These are phyloP conservation scores for Camellia japonica DNA, from an alignment of 148 eudicot species.

Conservation along the genomic window DNA sequence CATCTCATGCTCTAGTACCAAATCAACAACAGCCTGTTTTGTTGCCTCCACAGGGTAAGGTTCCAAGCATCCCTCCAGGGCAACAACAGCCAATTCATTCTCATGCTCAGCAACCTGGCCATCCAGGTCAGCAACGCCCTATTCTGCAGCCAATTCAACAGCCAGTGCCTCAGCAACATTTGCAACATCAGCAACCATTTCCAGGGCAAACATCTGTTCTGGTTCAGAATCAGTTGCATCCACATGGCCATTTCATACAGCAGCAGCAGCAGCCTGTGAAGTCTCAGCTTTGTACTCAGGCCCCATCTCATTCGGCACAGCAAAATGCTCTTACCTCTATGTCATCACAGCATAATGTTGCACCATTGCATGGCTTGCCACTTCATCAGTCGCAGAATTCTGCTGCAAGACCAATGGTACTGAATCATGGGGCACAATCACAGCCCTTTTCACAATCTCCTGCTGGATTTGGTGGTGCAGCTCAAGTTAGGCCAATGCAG, in stretches of 20 bases:
- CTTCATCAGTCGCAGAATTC: conserved; percentile 49
- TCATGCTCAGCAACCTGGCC: conserved; percentile 53
- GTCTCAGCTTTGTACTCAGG: conserved; percentile 43
- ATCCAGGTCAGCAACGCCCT: conserved; percentile 57
- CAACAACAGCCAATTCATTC: conserved; percentile 42
- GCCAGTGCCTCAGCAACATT: conserved; percentile 44
- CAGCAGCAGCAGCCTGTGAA: conserved; percentile 32
- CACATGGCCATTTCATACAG: conserved; percentile 32
- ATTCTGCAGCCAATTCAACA: conserved; percentile 54
- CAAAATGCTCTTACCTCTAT: conserved; percentile 23
- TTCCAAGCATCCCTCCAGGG: conserved; percentile 36
- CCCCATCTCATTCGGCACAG: conserved; percentile 32
- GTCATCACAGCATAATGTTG: conserved; percentile 37
- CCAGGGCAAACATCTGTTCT: conserved; percentile 36
- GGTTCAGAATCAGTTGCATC: conserved; percentile 27
- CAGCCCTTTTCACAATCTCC: conserved; percentile 43
- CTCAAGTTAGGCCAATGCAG: conserved; percentile 54
- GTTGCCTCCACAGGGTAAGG: conserved; percentile 51
- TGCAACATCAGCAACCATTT: conserved; percentile 56
- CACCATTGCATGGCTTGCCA: conserved; percentile 33
- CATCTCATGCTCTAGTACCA: conserved; percentile 39
- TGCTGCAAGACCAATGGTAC: conserved; percentile 44
- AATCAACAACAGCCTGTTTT: conserved; percentile 49
- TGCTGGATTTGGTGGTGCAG: conserved; percentile 40
- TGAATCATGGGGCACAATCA: conserved; percentile 41